Evolutionary conservation across 371 early-diverging fungal species (phyloP).

Genomic region (Mucor sp.): DNA sequence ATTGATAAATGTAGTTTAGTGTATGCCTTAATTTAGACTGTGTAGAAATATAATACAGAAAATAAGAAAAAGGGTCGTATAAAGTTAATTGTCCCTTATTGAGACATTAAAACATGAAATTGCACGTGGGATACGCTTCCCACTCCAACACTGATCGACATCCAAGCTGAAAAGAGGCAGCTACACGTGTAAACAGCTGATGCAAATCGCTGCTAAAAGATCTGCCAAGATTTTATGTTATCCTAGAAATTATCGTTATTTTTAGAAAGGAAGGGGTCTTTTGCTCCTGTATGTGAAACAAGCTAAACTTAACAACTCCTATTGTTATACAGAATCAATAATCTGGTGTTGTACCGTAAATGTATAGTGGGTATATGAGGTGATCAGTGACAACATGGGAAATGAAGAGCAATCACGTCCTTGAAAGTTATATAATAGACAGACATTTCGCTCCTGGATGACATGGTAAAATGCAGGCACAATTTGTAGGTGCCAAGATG

Average conservation of each 20-base stretch:
- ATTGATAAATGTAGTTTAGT: neutral
- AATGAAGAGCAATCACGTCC: neutral
- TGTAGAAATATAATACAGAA: neutral
- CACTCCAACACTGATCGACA: neutral
- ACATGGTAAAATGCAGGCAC: neutral
- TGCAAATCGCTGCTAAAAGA: neutral
- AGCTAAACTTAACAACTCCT: neutral
- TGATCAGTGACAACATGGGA: neutral
- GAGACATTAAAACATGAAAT: neutral
- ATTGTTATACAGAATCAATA: neutral
- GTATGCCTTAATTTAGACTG: neutral
- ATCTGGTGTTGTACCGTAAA: neutral
- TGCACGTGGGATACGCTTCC: neutral
- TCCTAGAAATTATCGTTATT: neutral
- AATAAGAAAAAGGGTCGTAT: neutral
- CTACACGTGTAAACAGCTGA: neutral
- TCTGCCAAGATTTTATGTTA: neutral
- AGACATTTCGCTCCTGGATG: neutral
- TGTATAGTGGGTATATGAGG: neutral
- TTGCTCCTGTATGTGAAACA: neutral
- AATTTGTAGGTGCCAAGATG: neutral
- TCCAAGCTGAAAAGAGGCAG: neutral
- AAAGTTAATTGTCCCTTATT: neutral
- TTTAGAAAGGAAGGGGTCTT: neutral
- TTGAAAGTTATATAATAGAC: too few species aligned